Conservation (phyloP, 2,329 filamentous ascomycete genomes). For the Massarina eburnea region DNA sequence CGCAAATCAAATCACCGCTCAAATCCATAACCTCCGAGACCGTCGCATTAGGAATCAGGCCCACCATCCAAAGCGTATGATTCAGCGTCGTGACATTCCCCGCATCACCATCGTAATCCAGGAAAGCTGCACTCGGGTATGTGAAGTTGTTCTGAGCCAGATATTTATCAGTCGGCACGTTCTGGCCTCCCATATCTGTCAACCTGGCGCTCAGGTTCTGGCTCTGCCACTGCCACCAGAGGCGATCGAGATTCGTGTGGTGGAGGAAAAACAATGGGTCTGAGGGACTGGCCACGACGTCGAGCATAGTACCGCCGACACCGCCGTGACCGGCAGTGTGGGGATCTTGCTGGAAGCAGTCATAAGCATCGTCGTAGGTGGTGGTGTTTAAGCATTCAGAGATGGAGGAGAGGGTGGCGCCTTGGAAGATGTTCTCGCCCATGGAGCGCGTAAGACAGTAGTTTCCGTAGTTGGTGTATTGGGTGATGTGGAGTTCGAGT, state of each 20-base stretch:
- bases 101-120: constrained; percentile 10
- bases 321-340: constrained; percentile 7
- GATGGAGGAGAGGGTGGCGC: constrained; percentile 1
- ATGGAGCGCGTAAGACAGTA: constrained; percentile 7
- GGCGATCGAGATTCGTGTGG: constrained; percentile 38
- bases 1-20: constrained; percentile 6
- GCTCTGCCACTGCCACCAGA: constrained; percentile 51
- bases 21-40: constrained; percentile 12
- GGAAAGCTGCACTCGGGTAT: constrained; percentile 1
- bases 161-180: constrained; percentile 3
- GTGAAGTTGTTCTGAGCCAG: constrained; percentile 6
- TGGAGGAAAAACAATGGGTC: constrained; percentile 46
- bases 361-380: constrained; percentile 8
- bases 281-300: constrained; percentile 7
- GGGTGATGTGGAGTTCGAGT: constrained; percentile 34
- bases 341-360: constrained; percentile 5
- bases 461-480: constrained; percentile 9
- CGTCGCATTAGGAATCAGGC: constrained; percentile 8
- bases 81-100: constrained; percentile 11
- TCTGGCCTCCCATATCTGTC: constrained; percentile 8
- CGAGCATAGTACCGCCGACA: constrained; percentile 7
- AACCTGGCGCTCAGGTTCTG: constrained; percentile 20
- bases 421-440: constrained; percentile 1
- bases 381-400: constrained; percentile 1
- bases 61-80: constrained; percentile 12